Base-by-base conservation (phyloP, 768 basidiomycete genomes). In the Amanita brunnescens region DNA sequence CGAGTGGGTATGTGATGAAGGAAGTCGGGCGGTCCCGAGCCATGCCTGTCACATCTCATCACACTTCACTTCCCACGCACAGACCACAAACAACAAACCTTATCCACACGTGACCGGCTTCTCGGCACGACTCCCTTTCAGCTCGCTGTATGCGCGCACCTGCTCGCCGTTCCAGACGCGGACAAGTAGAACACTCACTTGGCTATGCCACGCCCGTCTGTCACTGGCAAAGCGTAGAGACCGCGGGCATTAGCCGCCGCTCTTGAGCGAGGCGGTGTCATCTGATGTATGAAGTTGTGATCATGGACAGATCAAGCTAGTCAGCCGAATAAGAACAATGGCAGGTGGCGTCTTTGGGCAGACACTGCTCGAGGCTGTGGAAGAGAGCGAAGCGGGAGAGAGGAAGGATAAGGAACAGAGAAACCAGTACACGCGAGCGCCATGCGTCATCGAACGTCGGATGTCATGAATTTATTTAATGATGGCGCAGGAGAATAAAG, bases 1-100 rank as follows among this genome's bases (percentile, higher is more conserved):
- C 70, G 69, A 71, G 70, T 67, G 70, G 64, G 70, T 72, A 70
- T 73, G 71, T 71, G 71, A 71, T 67, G 65, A 71, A 69, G 68
- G 67, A 70, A 70, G 67, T 66, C 66, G 69, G 69, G 67, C 69
- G 70, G 68, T 67, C 67, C 71, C 71, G 70, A 71, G 64, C 65
- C 67, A 65, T 64, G 65, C 59, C 58, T 67, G 69, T 69, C 71
- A 71, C 68, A 71, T 68, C 64, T 65, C 63, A 60, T 54, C 49
- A 49, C 47, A 49, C 52, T 60, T 67, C 62, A n/a, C 63, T 64
- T 72, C 70, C 61, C 72, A 74, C 74, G 74, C 74, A 74, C 74
- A 64, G 72, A 62, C 74, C 73, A 67, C 59, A 57, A 74, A 65
- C 65, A 67, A 65, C 57, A 57, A 47, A 54, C 48, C 48, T 56